Evolutionary conservation across 768 basidiomycete genomes (phyloP).

Genomic region (Russula lepida): DNA sequence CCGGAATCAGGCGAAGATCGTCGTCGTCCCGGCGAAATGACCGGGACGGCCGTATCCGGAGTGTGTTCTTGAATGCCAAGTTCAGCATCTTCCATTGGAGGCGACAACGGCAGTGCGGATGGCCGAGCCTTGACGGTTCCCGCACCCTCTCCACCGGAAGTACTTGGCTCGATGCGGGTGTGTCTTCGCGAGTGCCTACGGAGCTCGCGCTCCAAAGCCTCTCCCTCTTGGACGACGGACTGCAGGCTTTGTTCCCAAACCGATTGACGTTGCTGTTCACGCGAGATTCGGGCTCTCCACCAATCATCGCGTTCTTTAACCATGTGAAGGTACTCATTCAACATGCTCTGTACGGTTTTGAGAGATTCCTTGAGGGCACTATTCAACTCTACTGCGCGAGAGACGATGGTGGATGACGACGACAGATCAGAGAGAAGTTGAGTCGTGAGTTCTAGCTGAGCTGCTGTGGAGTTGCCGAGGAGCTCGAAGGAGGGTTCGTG

Average conservation of each 20-base stretch:
- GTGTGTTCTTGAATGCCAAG: not conserved
- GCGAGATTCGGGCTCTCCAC: constrained; percentile 56
- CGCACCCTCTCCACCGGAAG: constrained; percentile 23
- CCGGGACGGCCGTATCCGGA: constrained; percentile 9
- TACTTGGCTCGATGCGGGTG: constrained; percentile 33
- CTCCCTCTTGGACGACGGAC: constrained; percentile 79
- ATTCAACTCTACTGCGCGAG: constrained; percentile 30
- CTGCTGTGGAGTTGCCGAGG: constrained; percentile 56
- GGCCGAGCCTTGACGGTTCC: constrained; percentile 21
- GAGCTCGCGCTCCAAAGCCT: constrained; percentile 73
- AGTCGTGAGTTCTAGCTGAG: constrained; percentile 71
- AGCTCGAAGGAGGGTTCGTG: constrained; percentile 52
- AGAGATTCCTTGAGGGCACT: constrained; percentile 57
- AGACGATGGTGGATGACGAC: constrained; percentile 27
- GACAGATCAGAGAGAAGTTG: constrained; percentile 51
- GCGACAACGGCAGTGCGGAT: constrained; percentile 13
- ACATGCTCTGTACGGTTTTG: constrained; percentile 43
- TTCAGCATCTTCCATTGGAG: constrained; percentile 14
- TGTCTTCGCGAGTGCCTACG: constrained; percentile 51
- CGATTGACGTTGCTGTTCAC: constrained; percentile 52
- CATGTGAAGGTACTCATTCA: constrained; percentile 65
- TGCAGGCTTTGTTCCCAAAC: constrained; percentile 91
- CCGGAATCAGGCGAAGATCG: not conserved
- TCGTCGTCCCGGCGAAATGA: not conserved
- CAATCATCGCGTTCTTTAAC: constrained; percentile 72